Base-by-base conservation (phyloP, 2,329 filamentous ascomycete species). In the Didymosphaeria variabile region DNA sequence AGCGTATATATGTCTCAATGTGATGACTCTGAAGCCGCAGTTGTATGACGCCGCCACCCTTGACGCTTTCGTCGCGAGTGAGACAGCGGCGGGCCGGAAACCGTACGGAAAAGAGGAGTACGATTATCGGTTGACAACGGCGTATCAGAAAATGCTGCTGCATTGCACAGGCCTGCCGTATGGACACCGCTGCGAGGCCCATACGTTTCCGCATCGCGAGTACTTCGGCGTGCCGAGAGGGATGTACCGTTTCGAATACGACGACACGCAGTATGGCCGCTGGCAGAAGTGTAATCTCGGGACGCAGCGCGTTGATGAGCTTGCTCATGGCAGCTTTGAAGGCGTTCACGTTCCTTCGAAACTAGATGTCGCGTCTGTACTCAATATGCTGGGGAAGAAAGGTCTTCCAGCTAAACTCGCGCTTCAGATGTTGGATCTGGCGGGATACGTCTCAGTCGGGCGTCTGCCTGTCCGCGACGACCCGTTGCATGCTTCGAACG, bases 341-440 rank as follows among this genome's bases (percentile, higher is more conserved):
- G 29, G 38, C 17, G 17, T 55, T 17, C 52, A 55, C 23, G 23
- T 55, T 1, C 38, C 52, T 7, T 21, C 17, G 3, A 44, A 44
- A 10, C 1, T 15, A 26, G 63, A 65, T 32, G 42, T 65, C 26
- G 36, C 42, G 8, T 21, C 29, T 29, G 63, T 65, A 2, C 19
- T 59, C 47, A 49, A 51, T 19, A 32, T 65, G 12, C 47, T 65
- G 7, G 36, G 52, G 3, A 45, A 53, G 21, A 55, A 57, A 29
- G 51, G 51, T 1, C 40, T 65, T 17, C 63, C 63, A 8, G 44
- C 58, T 13, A 60, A 65, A 42, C 57, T 65, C 23, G 58, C 57
- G 17, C 58, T 63, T 1, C 57, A 58, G 12, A 36, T 65, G 17
- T 34, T 65, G 21, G 58, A 61, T 7, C 12, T 54, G 21, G 63